phyloP scores from a whole-genome alignment of 208 protist genomes.

The Giardia muris region DNA sequence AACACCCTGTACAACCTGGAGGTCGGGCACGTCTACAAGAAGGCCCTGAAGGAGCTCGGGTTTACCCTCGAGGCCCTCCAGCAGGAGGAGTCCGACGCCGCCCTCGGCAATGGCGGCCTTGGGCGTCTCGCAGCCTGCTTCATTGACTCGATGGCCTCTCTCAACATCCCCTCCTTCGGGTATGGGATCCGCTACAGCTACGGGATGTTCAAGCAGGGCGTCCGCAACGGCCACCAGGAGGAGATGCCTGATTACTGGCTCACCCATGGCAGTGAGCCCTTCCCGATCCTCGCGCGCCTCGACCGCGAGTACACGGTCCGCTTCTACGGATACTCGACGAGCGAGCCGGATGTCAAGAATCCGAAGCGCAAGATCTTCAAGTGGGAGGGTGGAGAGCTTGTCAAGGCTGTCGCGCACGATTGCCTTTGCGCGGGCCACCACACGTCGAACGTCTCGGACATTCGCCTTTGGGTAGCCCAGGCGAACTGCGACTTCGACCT shows the following conservation, averaged over 20 bases:
- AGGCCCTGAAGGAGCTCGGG: constrained; percentile 44
- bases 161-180: constrained; percentile 46
- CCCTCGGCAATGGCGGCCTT: constrained; percentile 46
- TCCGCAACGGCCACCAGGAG: constrained; percentile 32
- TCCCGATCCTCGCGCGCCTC: constrained; percentile 5
- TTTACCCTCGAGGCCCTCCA: constrained; percentile 41
- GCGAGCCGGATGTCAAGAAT: neutral
- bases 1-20: constrained; percentile 34
- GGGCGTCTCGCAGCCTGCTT: constrained; percentile 53
- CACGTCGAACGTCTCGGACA: constrained; percentile 21
- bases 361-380: neutral
- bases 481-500: constrained; percentile 42
- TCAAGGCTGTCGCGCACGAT: constrained; percentile 38
- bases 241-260: constrained; percentile 39
- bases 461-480: constrained; percentile 33
- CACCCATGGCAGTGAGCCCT: constrained; percentile 6
- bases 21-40: neutral
- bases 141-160: constrained; percentile 50
- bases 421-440: constrained; percentile 22
- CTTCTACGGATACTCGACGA: constrained; percentile 28
- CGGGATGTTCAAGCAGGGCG: constrained; percentile 38
- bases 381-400: constrained; percentile 6
- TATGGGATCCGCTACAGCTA: constrained; percentile 46
- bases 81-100: constrained; percentile 37
- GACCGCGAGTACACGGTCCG: neutral